Percentiles rank a stretch among this genome's conserved stretches.
phyloP scores from a whole-genome alignment of 208 protist genomes.

The Angomonas deanei region DNA sequence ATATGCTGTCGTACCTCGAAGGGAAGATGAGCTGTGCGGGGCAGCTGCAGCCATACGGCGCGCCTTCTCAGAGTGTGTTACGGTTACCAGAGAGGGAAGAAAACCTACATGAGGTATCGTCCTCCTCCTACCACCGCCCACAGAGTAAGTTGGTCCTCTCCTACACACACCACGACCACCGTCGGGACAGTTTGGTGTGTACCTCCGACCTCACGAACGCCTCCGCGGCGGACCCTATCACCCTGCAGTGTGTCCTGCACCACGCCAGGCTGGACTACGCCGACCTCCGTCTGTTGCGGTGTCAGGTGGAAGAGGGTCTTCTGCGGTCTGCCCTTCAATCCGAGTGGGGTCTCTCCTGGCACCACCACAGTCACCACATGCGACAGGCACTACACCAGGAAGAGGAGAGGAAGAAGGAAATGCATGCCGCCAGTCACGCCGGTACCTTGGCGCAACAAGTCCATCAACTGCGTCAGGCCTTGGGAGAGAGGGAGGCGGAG shows the following conservation, averaged over 20 bases:
- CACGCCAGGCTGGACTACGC: neutral
- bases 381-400: no score
- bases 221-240: neutral
- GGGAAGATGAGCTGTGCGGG: neutral
- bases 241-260: neutral
- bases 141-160: no score
- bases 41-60: neutral
- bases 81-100: neutral
- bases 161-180: neutral
- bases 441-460: no score
- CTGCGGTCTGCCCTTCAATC: neutral
- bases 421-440: no score
- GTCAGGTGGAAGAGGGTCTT: neutral
- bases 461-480: no score
- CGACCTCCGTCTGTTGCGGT: neutral
- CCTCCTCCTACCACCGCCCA: no score
- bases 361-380: no score
- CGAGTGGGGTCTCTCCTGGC: no score
- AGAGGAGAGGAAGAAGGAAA: no score
- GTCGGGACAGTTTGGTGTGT: neutral
- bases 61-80: no score
- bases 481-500: no score
- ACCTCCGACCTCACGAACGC: neutral
- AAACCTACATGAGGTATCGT: no score
- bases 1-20: neutral